Evolutionary conservation across 768 basidiomycete species (phyloP).

Genomic region (Boletus coccyginus): DNA sequence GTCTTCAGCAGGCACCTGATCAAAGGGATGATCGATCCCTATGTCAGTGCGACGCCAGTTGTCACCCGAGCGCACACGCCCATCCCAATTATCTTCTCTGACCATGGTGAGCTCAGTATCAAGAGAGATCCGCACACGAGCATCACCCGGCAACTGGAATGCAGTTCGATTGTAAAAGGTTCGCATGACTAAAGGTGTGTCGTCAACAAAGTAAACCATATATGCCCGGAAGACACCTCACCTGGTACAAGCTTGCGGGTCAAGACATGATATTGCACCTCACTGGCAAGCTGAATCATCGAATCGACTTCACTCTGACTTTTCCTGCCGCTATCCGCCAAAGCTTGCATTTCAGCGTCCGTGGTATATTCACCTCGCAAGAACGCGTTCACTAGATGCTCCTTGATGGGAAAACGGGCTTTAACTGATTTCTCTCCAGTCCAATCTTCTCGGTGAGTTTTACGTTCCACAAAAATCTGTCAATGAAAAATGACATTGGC

Average conservation of each 20-base stretch:
- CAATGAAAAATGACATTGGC: background rate
- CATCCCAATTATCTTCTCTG: constrained; percentile 97
- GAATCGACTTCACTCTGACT: constrained; percentile 84
- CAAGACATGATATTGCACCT: constrained; percentile 89
- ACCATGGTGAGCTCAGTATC: constrained; percentile 95
- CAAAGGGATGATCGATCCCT: constrained; percentile 89
- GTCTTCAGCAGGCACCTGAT: constrained; percentile 69
- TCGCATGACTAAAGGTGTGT: constrained; percentile 66
- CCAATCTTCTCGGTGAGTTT: constrained; percentile 97
- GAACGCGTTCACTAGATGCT: constrained; percentile 90
- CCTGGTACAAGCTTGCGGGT: constrained; percentile 82
- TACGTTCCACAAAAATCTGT: constrained; percentile 85
- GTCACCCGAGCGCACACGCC: constrained; percentile 62
- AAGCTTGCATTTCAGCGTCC: constrained; percentile 87
- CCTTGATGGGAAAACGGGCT: constrained; percentile 93
- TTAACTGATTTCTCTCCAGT: constrained; percentile 99
- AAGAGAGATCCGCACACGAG: constrained; percentile 96
- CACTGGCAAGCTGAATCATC: constrained; percentile 96
- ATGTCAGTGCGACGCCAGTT: constrained; percentile 97
- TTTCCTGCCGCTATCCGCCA: constrained; percentile 91
- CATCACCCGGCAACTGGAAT: constrained; percentile 98
- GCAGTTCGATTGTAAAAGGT: constrained; percentile 99
- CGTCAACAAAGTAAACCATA: background rate
- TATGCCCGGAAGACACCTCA: constrained; percentile 31
- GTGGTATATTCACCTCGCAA: constrained; percentile 87